phyloP scores from a whole-genome alignment of 1,139 yeast species.

The Trichomonascaceae sp. region DNA sequence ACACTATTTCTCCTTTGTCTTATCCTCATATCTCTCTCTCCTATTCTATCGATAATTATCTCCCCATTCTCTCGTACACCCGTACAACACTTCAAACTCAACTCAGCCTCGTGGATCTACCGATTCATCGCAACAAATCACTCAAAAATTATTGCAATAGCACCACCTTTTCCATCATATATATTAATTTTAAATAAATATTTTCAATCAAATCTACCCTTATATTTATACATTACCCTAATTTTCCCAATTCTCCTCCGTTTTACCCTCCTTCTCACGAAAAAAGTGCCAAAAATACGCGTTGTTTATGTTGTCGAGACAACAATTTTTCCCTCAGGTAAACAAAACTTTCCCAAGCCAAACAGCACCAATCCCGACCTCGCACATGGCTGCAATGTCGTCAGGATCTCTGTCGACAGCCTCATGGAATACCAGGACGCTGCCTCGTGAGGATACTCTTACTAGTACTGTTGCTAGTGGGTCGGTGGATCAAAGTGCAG shows the following conservation, averaged over 20 bases:
- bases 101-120: not conserved
- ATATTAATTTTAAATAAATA: not conserved
- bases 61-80: not conserved
- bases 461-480: conserved; percentile 2
- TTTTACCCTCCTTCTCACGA: not conserved
- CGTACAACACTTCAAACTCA: too few relatives aligned
- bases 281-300: not conserved
- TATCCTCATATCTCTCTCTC: not conserved
- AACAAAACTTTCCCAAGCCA: not conserved
- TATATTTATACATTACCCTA: not conserved
- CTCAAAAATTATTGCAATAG: not conserved
- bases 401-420: conserved; percentile 7
- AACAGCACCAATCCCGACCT: not conserved
- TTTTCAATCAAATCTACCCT: not conserved
- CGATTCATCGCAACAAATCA: not conserved
- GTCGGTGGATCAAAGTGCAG: not conserved
- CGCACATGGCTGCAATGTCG: conserved; percentile 3
- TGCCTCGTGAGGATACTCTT: conserved; percentile 1
- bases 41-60: not conserved
- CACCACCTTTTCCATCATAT: not conserved
- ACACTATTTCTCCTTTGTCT: too few relatives aligned
- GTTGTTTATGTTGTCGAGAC: not conserved
- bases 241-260: not conserved
- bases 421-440: conserved; percentile 2
- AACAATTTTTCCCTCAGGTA: not conserved